These are phyloP conservation scores for Xylariales sp. DNA, from an alignment of 2,329 filamentous ascomycete genomes.

Conservation along the genomic window DNA sequence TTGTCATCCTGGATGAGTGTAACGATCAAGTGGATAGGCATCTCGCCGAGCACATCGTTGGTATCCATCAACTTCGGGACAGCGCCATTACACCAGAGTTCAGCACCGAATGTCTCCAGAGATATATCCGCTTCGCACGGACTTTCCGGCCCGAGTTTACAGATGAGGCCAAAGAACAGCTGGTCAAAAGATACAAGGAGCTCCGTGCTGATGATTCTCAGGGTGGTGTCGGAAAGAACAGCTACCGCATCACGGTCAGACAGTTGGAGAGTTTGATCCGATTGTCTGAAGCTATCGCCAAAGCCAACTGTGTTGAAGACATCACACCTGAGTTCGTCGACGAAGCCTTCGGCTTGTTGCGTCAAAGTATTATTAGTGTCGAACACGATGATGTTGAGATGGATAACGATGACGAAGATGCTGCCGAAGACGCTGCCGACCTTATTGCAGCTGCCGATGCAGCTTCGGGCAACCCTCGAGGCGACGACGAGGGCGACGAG, in stretches of 20 bases:
- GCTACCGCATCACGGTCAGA: slow-evolving; percentile 94
- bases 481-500: slow-evolving; percentile 42
- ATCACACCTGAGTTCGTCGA: slow-evolving; percentile 80
- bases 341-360: slow-evolving; percentile 85
- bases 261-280: slow-evolving; percentile 96
- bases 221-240: slow-evolving; percentile 89
- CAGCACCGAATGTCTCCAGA: slow-evolving; percentile 91
- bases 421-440: slow-evolving; percentile 37
- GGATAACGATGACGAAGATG: slow-evolving; percentile 70
- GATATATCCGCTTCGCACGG: slow-evolving; percentile 93
- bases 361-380: slow-evolving; percentile 94
- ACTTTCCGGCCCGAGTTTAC: slow-evolving; percentile 94
- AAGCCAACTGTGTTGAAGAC: slow-evolving; percentile 93
- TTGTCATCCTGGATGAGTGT: slow-evolving; percentile 94
- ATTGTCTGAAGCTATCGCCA: slow-evolving; percentile 94
- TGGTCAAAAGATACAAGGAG: slow-evolving; percentile 94
- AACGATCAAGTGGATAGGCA: slow-evolving; percentile 89
- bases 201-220: slow-evolving; percentile 89
- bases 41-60: slow-evolving; percentile 90
- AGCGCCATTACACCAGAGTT: slow-evolving; percentile 90
- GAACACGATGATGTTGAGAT: slow-evolving; percentile 97
- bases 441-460: slow-evolving; percentile 44
- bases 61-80: slow-evolving; percentile 87
- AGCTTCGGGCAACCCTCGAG: slow-evolving; percentile 43
- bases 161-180: slow-evolving; percentile 74